Percentiles rank a stretch among this genome's conserved stretches.
Conservation (phyloP, 352 stramenopile species). For the Saprolegnia parasitica region DNA sequence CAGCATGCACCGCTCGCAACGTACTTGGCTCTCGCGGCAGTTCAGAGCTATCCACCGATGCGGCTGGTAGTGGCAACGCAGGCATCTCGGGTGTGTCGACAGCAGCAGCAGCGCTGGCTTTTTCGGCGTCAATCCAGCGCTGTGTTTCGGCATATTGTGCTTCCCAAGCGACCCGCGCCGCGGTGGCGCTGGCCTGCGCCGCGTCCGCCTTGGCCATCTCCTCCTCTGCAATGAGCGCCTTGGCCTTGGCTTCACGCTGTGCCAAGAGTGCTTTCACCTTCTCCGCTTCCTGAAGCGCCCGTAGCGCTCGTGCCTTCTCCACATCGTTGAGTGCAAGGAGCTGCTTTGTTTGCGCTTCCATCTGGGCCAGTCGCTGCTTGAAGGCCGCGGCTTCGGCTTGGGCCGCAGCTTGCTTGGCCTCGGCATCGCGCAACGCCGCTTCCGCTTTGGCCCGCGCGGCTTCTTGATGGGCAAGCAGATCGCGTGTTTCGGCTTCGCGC, state of each 20-base stretch:
- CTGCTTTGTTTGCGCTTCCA: constrained; percentile 32
- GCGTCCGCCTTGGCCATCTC: neutral
- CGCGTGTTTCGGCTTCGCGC: neutral
- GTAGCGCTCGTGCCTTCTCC: neutral
- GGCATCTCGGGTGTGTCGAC: neutral
- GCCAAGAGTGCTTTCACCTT: constrained; percentile 13
- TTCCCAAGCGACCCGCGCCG: neutral
- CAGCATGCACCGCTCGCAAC: too few relatives aligned
- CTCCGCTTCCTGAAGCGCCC: constrained; percentile 1
- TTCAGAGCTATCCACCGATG: too few relatives aligned
- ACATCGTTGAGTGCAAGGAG: constrained; percentile 18
- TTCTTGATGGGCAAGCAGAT: constrained; percentile 13
- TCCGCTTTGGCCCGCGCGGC: constrained; percentile 14
- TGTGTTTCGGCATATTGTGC: neutral
- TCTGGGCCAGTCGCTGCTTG: neutral
- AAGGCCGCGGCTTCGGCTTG: neutral
- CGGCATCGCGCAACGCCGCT: constrained; percentile 19
- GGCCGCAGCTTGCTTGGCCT: constrained; percentile 5
- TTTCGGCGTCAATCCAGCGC: neutral
- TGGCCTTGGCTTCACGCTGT: constrained; percentile 5
- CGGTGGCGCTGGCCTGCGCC: neutral
- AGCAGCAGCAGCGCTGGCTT: neutral
- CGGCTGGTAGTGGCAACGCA: too few relatives aligned
- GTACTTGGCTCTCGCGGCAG: too few relatives aligned
- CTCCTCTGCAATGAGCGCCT: constrained; percentile 1